Conservation (phyloP, 2,329 filamentous ascomycete genomes). For the Fusarium paranaense region DNA sequence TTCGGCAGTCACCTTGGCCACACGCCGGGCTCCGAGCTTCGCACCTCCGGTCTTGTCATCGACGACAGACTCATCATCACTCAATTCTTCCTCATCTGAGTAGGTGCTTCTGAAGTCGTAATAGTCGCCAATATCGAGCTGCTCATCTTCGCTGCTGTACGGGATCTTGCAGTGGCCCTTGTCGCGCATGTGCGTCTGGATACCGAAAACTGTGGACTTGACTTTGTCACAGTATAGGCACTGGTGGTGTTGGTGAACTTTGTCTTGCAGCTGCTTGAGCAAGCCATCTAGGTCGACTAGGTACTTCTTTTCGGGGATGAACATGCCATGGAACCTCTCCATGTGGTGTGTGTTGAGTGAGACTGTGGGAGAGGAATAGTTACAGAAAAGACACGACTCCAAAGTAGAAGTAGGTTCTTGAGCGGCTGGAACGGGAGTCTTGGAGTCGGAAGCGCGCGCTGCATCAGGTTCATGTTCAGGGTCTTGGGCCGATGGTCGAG, state of each 20-base stretch:
- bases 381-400: slow-evolving; percentile 88
- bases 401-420: slow-evolving; percentile 57
- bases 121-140: slow-evolving; percentile 93
- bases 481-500: slow-evolving; percentile 55
- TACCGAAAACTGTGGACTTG: slow-evolving; percentile 80
- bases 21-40: slow-evolving; percentile 74
- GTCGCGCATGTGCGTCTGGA: slow-evolving; percentile 97
- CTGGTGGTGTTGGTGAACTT: slow-evolving; percentile 82
- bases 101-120: slow-evolving; percentile 98
- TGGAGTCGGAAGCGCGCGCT: slow-evolving; percentile 58
- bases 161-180: slow-evolving; percentile 97
- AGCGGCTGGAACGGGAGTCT: slow-evolving; percentile 51
- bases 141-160: slow-evolving; percentile 87
- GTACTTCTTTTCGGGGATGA: slow-evolving; percentile 90
- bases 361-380: slow-evolving; percentile 81
- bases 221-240: slow-evolving; percentile 90
- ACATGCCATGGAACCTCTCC: slow-evolving; percentile 93
- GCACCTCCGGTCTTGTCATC: slow-evolving; percentile 67
- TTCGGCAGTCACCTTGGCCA: slow-evolving; percentile 62
- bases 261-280: slow-evolving; percentile 80
- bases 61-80: slow-evolving; percentile 61
- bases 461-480: slow-evolving; percentile 59
- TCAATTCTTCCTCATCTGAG: slow-evolving; percentile 79
- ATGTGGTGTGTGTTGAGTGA: slow-evolving; percentile 88
- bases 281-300: slow-evolving; percentile 86